These are phyloP conservation scores for Torulaspora franciscae DNA, from an alignment of 805 yeast species.

Conservation along the genomic window DNA sequence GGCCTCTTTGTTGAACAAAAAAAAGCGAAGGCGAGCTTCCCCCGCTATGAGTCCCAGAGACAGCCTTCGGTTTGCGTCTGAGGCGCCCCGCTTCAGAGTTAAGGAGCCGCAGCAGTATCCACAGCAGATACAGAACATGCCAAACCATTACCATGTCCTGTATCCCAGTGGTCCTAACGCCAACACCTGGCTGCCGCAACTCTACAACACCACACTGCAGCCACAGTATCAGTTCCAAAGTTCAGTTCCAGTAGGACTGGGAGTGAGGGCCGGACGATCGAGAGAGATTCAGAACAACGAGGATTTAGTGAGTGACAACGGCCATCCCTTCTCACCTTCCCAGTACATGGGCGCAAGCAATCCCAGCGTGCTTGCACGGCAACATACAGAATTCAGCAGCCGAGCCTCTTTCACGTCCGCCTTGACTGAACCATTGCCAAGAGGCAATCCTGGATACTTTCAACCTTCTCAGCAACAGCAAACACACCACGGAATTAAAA, in stretches of 20 bases:
- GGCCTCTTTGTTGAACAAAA: slow-evolving; percentile 3
- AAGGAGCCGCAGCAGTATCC: slow-evolving; percentile 3
- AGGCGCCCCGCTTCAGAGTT: slow-evolving; percentile 13
- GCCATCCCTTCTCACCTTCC: slow-evolving; percentile 5
- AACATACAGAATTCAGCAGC: slow-evolving; percentile 6
- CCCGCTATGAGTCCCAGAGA: slow-evolving; percentile 19
- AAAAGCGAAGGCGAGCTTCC: slow-evolving; percentile 11
- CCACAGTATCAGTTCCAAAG: slow-evolving; percentile 7
- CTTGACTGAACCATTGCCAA: slow-evolving; percentile 9
- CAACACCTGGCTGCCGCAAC: slow-evolving; percentile 12
- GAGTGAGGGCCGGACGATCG: slow-evolving; percentile 7
- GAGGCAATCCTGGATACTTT: slow-evolving; percentile 2
- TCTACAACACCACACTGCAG: slow-evolving; percentile 6
- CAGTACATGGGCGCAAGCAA: slow-evolving; percentile 1
- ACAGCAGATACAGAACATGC: slow-evolving; percentile 8
- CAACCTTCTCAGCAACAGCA: slow-evolving; percentile 12
- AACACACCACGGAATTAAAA: slow-evolving; percentile 7
- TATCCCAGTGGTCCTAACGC: slow-evolving; percentile 7
- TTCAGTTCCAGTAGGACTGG: slow-evolving; percentile 16
- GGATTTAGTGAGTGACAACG: slow-evolving; percentile 3
- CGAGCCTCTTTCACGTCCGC: slow-evolving; percentile 9
- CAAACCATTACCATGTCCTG: slow-evolving; percentile 4
- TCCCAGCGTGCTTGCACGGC: slow-evolving; percentile 1
- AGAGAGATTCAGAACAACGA: slow-evolving; percentile 6
- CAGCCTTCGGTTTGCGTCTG: slow-evolving; percentile 16